Evolutionary conservation across 805 yeast species (phyloP), one percentile per base, ranked within the genome.

Genomic region (Ogataea nonfermentans): DNA sequence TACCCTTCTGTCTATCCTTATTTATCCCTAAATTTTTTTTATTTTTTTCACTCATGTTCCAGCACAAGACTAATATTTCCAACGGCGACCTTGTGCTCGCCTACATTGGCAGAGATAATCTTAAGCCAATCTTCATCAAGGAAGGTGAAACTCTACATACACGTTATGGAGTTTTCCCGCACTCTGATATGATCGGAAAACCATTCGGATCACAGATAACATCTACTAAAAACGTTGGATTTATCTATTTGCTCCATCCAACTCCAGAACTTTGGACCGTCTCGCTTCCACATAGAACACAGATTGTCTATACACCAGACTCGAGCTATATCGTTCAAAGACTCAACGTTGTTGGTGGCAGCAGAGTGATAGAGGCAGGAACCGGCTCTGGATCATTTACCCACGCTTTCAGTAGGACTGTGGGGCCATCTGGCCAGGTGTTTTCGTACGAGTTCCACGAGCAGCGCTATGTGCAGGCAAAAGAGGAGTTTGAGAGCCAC

Each of bases 381-480:
- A 93, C 99, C 0, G 99, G 99, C 0, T 85, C 96, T 6, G 99
- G 95, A 0, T 88, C 96, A 1, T 87, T 93, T 56, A 84, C 96
- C 3, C 99, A 93, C 64, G 82, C 96, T 0, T 78, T 93, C 60
- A 84, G 95, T 2, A 75, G 99, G 53, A 78, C 93, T 0, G 81
- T 85, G 2, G 78, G 77, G 2, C 45, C 47, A 1, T 55, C 53
- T 1, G 95, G 96, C 1, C 69, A 68, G 23, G 67, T 93, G 2
- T 91, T 75, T 67, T 82, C 96, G 6, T 93, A 76, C 62, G 99
- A 93, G 62, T 93, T 90, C 62, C 99, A 93, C 59, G 83, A 84
- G 55, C 82, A 83, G 4, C 72, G 99, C 46, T 90, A 70, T 52
- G 52, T 71, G 29, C 95, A 89, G 60, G 99, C 99, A 2, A 63